Evolutionary conservation across 2,329 filamentous ascomycete genomes (phyloP).

Genomic region (Colletotrichum ledebouriae): DNA sequence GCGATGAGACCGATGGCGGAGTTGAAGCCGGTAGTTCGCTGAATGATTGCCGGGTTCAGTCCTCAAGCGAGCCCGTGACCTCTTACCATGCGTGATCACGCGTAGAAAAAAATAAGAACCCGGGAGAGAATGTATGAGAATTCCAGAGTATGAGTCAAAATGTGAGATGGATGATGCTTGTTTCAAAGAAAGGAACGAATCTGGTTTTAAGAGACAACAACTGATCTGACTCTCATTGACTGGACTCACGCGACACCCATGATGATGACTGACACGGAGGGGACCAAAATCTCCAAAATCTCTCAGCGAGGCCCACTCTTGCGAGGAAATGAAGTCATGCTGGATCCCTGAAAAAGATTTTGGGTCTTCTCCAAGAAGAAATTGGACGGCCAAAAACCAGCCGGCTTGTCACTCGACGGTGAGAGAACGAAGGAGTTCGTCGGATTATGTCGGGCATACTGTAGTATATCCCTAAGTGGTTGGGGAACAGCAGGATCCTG

Average conservation of each 20-base stretch:
- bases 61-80: too few relatives aligned
- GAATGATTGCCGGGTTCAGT: background rate
- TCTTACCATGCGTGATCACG: too few relatives aligned
- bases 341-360: conserved; percentile 8
- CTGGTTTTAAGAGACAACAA: background rate
- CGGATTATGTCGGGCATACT: conserved; percentile 5
- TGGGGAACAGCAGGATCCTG: conserved; percentile 18
- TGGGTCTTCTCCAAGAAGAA: background rate
- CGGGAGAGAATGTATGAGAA: too few relatives aligned
- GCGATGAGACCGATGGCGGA: conserved; percentile 31
- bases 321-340: conserved; percentile 13
- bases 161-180: too few relatives aligned
- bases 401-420: conserved; percentile 12
- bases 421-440: background rate
- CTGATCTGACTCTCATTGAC: background rate
- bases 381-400: background rate
- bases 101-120: too few relatives aligned
- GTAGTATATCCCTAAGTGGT: background rate
- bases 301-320: conserved; percentile 1
- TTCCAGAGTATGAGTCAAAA: too few relatives aligned
- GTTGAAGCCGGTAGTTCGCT: conserved; percentile 3
- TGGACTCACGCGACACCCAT: background rate
- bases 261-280: background rate
- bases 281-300: background rate
- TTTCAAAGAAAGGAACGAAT: too few relatives aligned